A percentile compares a stretch with the other conserved stretches of the same genome.
Evolutionary conservation across 345 rosid genomes (phyloP).

Genomic region (Limnanthes douglasii): DNA sequence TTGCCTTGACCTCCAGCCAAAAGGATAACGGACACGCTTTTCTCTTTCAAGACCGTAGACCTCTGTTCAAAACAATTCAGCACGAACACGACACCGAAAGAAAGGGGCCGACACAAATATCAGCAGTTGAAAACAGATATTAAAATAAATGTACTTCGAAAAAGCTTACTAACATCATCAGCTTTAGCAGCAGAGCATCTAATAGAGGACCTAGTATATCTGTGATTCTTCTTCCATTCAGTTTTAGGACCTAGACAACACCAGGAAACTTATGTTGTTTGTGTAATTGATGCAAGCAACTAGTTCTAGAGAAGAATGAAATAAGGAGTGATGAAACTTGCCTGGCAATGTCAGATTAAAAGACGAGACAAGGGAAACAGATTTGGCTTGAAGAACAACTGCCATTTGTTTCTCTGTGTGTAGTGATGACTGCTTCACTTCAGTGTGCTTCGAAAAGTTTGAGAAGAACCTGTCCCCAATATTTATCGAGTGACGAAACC

Average conservation of each 20-base stretch:
- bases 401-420: no score
- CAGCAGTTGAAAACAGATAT: not conserved
- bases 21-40: slow-evolving; percentile 71
- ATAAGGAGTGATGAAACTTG: no score
- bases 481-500: no score
- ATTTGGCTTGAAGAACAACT: no score
- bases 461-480: no score
- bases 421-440: no score
- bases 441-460: no score
- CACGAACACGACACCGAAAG: not conserved
- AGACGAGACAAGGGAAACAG: no score
- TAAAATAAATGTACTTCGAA: not conserved
- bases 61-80: slow-evolving; percentile 13
- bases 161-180: slow-evolving; percentile 21
- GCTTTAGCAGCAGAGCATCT: slow-evolving; percentile 20
- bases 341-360: no score
- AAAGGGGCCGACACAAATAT: not conserved
- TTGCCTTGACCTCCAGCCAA: slow-evolving; percentile 92
- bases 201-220: slow-evolving; percentile 9
- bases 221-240: slow-evolving; percentile 11
- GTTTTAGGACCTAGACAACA: slow-evolving; percentile 15
- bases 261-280: no score
- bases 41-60: slow-evolving; percentile 33
- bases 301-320: no score
- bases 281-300: no score